A percentile compares a stretch with the other conserved stretches of the same genome.
These are phyloP conservation scores for Backusella liffmaniae DNA, from an alignment of 192 early-diverging fungal genomes.

Conservation along the genomic window DNA sequence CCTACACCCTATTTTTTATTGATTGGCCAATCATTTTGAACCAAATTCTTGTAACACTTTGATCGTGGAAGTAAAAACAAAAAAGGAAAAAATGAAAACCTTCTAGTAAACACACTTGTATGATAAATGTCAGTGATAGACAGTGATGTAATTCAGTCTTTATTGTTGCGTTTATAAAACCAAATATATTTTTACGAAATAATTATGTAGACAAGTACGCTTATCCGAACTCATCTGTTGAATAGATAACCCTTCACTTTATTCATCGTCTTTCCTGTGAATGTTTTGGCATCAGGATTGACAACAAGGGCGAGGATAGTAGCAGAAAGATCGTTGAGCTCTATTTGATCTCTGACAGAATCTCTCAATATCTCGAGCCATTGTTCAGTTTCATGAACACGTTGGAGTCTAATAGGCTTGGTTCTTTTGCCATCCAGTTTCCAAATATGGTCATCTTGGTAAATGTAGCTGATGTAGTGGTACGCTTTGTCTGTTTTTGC, in stretches of 20 bases:
- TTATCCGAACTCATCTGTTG: background rate
- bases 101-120: too few relatives aligned
- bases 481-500: background rate
- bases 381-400: background rate
- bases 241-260: background rate
- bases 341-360: background rate
- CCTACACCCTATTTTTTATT: background rate
- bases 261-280: background rate
- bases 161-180: background rate
- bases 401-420: background rate
- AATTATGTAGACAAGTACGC: background rate
- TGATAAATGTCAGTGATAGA: too few relatives aligned
- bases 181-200: background rate
- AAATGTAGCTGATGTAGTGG: slow-evolving; percentile 1
- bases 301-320: background rate
- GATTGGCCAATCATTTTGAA: background rate
- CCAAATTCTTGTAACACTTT: background rate
- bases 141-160: too few relatives aligned
- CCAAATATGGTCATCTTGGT: background rate
- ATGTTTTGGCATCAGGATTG: background rate
- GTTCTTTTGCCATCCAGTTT: background rate
- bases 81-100: background rate
- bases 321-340: background rate
- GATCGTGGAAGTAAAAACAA: background rate
- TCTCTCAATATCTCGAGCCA: background rate